Percentiles rank a stretch among this genome's conserved stretches.
Conservation (phyloP, 2,329 filamentous ascomycete genomes). For the Talaromyces verruculosus region DNA sequence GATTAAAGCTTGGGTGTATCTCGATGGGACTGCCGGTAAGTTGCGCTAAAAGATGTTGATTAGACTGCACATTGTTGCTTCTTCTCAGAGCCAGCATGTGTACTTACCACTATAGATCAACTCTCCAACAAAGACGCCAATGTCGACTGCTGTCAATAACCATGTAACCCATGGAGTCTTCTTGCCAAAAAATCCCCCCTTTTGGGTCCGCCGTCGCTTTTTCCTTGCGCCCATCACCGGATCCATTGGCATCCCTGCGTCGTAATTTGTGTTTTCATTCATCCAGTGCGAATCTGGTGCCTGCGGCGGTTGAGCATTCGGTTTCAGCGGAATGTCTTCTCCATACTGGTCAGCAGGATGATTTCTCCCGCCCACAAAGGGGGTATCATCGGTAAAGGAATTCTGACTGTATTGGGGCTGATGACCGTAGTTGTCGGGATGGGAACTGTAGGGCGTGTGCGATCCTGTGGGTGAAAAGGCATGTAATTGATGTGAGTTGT, state of each 20-base stretch:
- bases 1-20: conserved; percentile 84
- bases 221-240: conserved; percentile 24
- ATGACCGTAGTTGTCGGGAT: conserved; percentile 42
- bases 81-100: background rate
- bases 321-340: conserved; percentile 45
- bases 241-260: conserved; percentile 39
- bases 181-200: conserved; percentile 51
- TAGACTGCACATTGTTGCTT: background rate
- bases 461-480: conserved; percentile 18
- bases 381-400: conserved; percentile 36
- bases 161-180: conserved; percentile 80
- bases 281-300: conserved; percentile 39
- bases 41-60: conserved; percentile 40
- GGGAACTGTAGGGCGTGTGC: conserved; percentile 46
- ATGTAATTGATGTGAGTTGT: conserved; percentile 14
- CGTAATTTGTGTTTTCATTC: conserved; percentile 46
- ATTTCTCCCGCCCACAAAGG: conserved; percentile 33
- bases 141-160: conserved; percentile 70
- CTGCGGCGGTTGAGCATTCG: conserved; percentile 34
- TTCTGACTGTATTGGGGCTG: conserved; percentile 40
- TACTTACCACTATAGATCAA: conserved; percentile 76
- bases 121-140: conserved; percentile 85
- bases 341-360: conserved; percentile 40
- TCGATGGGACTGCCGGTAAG: conserved; percentile 69
- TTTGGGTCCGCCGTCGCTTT: conserved; percentile 23